Evolutionary conservation across 1,284 basidiomycete genomes (phyloP).

Genomic region (Porphyrellus sp.): DNA sequence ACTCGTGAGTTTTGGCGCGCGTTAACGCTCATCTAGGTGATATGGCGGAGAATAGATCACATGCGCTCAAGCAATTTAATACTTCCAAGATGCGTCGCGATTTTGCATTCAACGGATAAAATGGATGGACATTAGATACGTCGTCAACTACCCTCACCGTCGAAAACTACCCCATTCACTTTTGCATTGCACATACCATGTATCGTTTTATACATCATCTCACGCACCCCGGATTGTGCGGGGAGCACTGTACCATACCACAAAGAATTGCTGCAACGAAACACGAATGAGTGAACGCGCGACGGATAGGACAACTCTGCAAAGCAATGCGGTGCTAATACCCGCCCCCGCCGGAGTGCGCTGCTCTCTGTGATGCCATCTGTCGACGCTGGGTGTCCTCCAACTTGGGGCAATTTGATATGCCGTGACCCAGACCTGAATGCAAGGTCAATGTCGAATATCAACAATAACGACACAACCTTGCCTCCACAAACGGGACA

Average conservation of each 20-base stretch:
- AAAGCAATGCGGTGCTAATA: slow-evolving; percentile 9
- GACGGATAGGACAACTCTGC: neutral
- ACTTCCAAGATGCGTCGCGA: slow-evolving; percentile 16
- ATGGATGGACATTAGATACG: no score
- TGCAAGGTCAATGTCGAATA: slow-evolving; percentile 2
- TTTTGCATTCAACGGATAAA: slow-evolving; percentile 27
- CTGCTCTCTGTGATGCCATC: slow-evolving; percentile 78
- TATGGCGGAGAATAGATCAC: slow-evolving; percentile 2
- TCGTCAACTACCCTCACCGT: no score
- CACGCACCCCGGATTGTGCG: neutral
- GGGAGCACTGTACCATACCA: slow-evolving; percentile 16
- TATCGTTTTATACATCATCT: slow-evolving; percentile 5
- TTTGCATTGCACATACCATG: slow-evolving; percentile 12
- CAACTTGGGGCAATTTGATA: slow-evolving; percentile 93
- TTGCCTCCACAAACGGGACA: slow-evolving; percentile 95
- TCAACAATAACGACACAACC: slow-evolving; percentile 10
- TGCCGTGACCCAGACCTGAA: slow-evolving; percentile 85
- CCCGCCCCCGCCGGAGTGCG: slow-evolving; percentile 62
- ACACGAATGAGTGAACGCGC: neutral
- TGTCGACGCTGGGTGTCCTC: slow-evolving; percentile 89
- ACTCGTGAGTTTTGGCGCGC: slow-evolving; percentile 20
- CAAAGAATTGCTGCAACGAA: slow-evolving; percentile 1
- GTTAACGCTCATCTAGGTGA: slow-evolving; percentile 1
- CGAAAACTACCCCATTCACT: neutral
- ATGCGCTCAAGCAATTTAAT: slow-evolving; percentile 16